Evolutionary conservation across 23 red algal species (phyloP), one percentile per base, ranked within the genome.

Genomic region (Cyanidium caldarium): DNA sequence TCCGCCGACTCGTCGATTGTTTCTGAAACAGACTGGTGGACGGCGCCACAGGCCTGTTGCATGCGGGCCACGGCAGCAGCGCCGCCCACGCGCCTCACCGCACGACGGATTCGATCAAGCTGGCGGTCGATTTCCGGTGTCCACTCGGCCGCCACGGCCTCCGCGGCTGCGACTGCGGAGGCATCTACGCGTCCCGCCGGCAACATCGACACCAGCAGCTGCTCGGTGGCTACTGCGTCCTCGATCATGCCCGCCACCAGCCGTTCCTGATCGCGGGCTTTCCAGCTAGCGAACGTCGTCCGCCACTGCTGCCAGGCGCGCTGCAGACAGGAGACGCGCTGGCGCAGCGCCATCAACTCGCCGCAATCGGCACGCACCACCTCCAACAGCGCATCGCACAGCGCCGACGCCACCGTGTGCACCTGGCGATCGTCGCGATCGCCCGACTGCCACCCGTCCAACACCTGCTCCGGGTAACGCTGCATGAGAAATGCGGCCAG

Each of bases 401-500:
- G 7, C n/a, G 5, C 31, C 51, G 7, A 61, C 51, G 10, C 19
- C 7, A 61, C 5, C 21, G 23, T 5, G 13, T 21, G 51, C 51
- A 25, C n/a, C n/a, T n/a, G n/a, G n/a, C 7, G 31, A 61, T 5
- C 23, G 31, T 28, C 19, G n/a, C 19, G 10, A 12, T 61, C n/a
- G n/a, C 31, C 51, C 51, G 51, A 7, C 31, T 16, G 7, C 5
- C 31, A 28, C 7, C 31, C 13, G 13, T 28, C 51, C 51, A 61
- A 25, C 23, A 28, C 23, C 19, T 61, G 21, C 21, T 61, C 51
- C 5, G 51, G 51, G 51, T 28, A 61, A 16, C 23, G 19, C n/a
- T 61, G 51, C 51, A 61, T 28, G n/a, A 61, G 51, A 25, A 61
- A 61, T 5, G 51, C 7, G 51, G 51, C 51, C 13, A 61, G 51